Evolutionary conservation across 2,329 filamentous ascomycete genomes (phyloP).

Genomic region (Ophiosphaerella narmari): DNA sequence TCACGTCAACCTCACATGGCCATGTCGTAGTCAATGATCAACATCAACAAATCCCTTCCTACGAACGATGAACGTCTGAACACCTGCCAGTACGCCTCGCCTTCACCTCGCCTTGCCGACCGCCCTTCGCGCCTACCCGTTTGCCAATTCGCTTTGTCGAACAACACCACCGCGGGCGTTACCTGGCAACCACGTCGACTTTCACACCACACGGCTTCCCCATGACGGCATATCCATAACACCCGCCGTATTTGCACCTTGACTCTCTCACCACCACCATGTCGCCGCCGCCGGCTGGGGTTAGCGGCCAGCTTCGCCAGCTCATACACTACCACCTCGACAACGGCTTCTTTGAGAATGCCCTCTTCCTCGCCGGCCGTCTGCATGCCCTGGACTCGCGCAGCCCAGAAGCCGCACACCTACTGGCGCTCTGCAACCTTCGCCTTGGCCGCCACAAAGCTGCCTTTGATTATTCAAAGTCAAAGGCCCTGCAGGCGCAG

Average conservation of each 20-base stretch:
- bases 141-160: constrained; percentile 48
- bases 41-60: constrained; percentile 10
- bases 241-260: constrained; percentile 4
- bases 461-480: constrained; percentile 81
- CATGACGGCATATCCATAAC: constrained; percentile 29
- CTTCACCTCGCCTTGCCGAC: constrained; percentile 18
- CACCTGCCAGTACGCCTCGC: constrained; percentile 16
- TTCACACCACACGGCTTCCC: constrained; percentile 28
- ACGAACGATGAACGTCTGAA: constrained; percentile 14
- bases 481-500: constrained; percentile 68
- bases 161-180: constrained; percentile 32
- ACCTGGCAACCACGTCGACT: constrained; percentile 36
- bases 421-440: constrained; percentile 83
- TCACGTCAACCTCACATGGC: constrained; percentile 10
- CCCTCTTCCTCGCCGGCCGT: constrained; percentile 89
- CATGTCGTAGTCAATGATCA: constrained; percentile 5
- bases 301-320: constrained; percentile 65
- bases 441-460: constrained; percentile 81
- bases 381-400: constrained; percentile 82
- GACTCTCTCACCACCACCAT: constrained; percentile 45
- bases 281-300: constrained; percentile 61
- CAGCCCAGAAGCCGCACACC: constrained; percentile 77
- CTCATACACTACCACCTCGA: constrained; percentile 79
- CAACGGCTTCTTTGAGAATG: constrained; percentile 86
- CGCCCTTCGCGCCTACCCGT: constrained; percentile 23